Evolutionary conservation across 495 filamentous ascomycete species (phyloP).

Genomic region (Recurvomyces mirabilis): DNA sequence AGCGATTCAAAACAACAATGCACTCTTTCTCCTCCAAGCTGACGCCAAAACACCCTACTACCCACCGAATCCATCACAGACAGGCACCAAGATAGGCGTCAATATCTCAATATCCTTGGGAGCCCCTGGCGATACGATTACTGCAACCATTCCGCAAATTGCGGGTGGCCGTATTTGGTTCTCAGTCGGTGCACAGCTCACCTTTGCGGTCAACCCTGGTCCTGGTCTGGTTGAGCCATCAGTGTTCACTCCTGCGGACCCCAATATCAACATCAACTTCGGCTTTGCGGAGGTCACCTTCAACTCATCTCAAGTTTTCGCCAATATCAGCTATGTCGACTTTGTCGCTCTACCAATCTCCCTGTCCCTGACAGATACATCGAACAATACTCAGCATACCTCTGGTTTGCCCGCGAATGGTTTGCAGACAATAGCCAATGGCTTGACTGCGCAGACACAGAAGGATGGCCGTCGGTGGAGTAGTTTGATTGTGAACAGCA

Average conservation of each 20-base stretch:
- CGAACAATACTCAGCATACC: slow-evolving; percentile 27
- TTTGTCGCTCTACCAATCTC: slow-evolving; percentile 37
- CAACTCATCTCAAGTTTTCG: slow-evolving; percentile 31
- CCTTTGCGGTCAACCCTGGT: slow-evolving; percentile 30
- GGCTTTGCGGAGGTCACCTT: slow-evolving; percentile 38
- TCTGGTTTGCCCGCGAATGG: slow-evolving; percentile 30
- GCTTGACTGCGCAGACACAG: slow-evolving; percentile 28
- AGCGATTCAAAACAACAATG: slow-evolving; percentile 21
- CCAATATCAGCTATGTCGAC: slow-evolving; percentile 41
- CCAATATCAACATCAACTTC: slow-evolving; percentile 35
- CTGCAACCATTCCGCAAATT: slow-evolving; percentile 32
- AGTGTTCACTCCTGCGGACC: slow-evolving; percentile 33
- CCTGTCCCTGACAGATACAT: slow-evolving; percentile 28
- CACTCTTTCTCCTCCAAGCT: slow-evolving; percentile 14
- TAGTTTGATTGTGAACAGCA: slow-evolving; percentile 28
- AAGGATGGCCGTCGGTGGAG: slow-evolving; percentile 34
- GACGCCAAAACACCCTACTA: slow-evolving; percentile 17
- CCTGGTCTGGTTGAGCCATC: slow-evolving; percentile 35
- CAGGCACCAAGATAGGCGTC: slow-evolving; percentile 19
- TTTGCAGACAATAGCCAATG: slow-evolving; percentile 32
- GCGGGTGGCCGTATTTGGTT: slow-evolving; percentile 37
- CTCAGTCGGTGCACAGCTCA: slow-evolving; percentile 27
- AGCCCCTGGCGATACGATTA: slow-evolving; percentile 27
- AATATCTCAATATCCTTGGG: slow-evolving; percentile 29
- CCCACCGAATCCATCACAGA: slow-evolving; percentile 20